Evolutionary conservation across 495 filamentous ascomycete species (phyloP).

Genomic region (Penicillium nucicola): DNA sequence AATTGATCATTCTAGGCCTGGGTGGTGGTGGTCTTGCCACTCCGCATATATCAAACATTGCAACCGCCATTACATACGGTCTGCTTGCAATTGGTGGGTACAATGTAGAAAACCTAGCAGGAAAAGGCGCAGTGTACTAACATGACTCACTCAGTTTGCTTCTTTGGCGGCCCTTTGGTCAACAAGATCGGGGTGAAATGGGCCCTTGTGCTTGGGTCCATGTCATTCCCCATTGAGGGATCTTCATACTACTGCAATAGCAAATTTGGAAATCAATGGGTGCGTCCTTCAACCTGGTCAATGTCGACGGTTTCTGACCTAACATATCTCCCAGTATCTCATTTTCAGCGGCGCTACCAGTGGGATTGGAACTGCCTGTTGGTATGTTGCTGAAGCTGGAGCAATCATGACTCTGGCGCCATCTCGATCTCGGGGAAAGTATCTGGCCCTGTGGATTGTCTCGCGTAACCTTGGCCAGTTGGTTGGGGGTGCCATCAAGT

Average conservation of each 20-base stretch:
- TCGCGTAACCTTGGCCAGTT: constrained; percentile 29
- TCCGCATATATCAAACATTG: constrained; percentile 25
- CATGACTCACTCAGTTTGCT: constrained; percentile 11
- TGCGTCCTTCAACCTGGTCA: background rate
- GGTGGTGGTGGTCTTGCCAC: constrained; percentile 31
- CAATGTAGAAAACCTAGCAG: background rate
- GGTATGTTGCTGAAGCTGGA: constrained; percentile 31
- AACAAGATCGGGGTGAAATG: constrained; percentile 35
- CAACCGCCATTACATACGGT: constrained; percentile 25
- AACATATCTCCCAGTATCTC: constrained; percentile 16
- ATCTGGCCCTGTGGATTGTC: constrained; percentile 31
- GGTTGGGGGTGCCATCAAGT: constrained; percentile 33
- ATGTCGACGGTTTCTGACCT: background rate
- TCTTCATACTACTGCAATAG: constrained; percentile 33
- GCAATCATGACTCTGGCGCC: constrained; percentile 31
- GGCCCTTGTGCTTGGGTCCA: constrained; percentile 25
- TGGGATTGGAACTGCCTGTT: constrained; percentile 28
- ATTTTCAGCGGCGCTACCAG: constrained; percentile 30
- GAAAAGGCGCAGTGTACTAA: background rate
- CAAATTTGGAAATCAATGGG: constrained; percentile 32
- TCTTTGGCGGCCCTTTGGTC: constrained; percentile 27
- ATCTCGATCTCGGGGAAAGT: constrained; percentile 30
- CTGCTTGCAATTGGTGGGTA: constrained; percentile 24
- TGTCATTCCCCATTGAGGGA: constrained; percentile 31
- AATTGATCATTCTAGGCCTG: constrained; percentile 19